phyloP scores from a whole-genome alignment of 148 eudicot species.

The Polygonum maritimum region DNA sequence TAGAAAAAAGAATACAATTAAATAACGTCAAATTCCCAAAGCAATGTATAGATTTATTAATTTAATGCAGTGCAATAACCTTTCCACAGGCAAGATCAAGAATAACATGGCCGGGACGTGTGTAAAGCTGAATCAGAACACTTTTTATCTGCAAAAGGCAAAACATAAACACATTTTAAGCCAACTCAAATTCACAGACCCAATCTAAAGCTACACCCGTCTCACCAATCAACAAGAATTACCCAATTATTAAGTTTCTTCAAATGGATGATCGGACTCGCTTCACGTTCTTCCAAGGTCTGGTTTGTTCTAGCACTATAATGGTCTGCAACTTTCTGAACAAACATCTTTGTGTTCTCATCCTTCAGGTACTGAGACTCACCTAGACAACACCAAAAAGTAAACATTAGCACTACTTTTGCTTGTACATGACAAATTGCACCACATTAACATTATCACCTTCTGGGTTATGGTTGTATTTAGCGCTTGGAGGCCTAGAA shows the following conservation, averaged over 20 bases:
- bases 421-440: background rate
- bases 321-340: constrained; percentile 92
- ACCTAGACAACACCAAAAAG: constrained; percentile 23
- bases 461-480: constrained; percentile 55
- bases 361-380: constrained; percentile 57
- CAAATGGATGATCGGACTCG: constrained; percentile 93
- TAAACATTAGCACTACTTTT: background rate
- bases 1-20: constrained; percentile 3
- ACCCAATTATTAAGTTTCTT: constrained; percentile 99
- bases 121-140: constrained; percentile 90
- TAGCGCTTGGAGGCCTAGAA: constrained; percentile 69
- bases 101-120: constrained; percentile 66
- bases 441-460: constrained; percentile 25
- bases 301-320: constrained; percentile 96
- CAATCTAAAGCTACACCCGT: background rate
- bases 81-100: constrained; percentile 99
- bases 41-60: constrained; percentile 6
- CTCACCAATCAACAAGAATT: constrained; percentile 10
- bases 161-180: background rate
- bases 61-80: constrained; percentile 30
- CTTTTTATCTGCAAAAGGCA: constrained; percentile 64
- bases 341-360: constrained; percentile 52
- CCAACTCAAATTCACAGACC: constrained; percentile 1
- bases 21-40: background rate
- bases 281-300: constrained; percentile 91